Conservation (phyloP, 2,329 filamentous ascomycete species). For the Bipolaris cookei region DNA sequence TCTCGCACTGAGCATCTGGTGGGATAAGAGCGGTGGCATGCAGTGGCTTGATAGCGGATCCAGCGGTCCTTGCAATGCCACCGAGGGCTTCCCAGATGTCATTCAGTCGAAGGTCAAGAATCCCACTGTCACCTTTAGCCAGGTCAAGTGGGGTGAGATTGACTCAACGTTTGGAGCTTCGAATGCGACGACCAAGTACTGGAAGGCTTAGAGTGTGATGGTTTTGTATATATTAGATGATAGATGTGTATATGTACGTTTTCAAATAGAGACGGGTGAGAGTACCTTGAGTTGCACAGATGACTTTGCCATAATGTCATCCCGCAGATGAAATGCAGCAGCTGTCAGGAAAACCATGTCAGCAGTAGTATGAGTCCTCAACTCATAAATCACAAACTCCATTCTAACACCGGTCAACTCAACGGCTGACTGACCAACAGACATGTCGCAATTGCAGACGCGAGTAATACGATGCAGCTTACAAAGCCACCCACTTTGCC, state of each 20-base stretch:
- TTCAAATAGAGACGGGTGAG: too few species aligned
- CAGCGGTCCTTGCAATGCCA: constrained; percentile 61
- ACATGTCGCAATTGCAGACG: background rate
- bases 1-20: constrained; percentile 63
- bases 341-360: too few species aligned
- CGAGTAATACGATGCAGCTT: background rate
- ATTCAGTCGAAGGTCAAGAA: constrained; percentile 57
- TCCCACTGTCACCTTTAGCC: constrained; percentile 61
- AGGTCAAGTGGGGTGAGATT: constrained; percentile 66
- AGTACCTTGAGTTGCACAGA: too few species aligned
- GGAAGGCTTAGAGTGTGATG: background rate
- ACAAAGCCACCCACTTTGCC: background rate
- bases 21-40: constrained; percentile 61
- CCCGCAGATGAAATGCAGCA: too few species aligned
- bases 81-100: constrained; percentile 59
- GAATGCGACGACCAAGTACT: background rate
- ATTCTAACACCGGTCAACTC: background rate
- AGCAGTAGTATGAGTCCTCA: too few species aligned
- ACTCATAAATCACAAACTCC: background rate
- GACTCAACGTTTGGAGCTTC: constrained; percentile 57
- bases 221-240: background rate
- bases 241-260: background rate
- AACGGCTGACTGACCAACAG: background rate
- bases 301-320: too few species aligned
- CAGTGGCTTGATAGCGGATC: constrained; percentile 62